Conservation (phyloP, 192 early-diverging fungal species). For the Entomortierella chlamydospora region DNA sequence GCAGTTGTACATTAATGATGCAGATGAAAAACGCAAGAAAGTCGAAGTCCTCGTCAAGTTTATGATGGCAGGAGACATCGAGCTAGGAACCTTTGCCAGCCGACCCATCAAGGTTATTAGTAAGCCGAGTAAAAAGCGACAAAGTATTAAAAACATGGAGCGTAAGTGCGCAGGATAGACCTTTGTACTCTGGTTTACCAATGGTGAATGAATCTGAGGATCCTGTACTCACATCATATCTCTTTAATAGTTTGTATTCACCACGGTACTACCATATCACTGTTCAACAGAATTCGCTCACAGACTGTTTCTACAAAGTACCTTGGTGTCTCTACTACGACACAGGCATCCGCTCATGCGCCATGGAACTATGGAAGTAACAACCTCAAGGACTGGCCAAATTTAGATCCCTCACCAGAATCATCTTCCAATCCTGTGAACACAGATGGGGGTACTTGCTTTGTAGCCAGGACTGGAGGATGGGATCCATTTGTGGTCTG, state of each 20-base stretch:
- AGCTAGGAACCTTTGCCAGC: conserved; percentile 77
- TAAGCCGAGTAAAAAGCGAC: conserved; percentile 92
- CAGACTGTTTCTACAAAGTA: conserved; percentile 94
- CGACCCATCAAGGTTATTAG: conserved; percentile 90
- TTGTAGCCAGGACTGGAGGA: conserved; percentile 77
- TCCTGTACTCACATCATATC: not conserved
- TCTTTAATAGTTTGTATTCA: conserved; percentile 76
- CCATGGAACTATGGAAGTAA: conserved; percentile 55
- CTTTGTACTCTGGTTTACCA: not conserved
- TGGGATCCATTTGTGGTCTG: conserved; percentile 94
- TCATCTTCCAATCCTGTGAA: conserved; percentile 37
- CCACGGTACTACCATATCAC: conserved; percentile 85
- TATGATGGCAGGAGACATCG: conserved; percentile 69
- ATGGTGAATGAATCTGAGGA: not conserved
- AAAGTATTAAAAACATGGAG: conserved; percentile 86
- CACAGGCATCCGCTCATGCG: conserved; percentile 48
- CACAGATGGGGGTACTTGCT: conserved; percentile 68
- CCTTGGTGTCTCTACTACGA: conserved; percentile 69
- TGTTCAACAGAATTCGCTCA: conserved; percentile 91
- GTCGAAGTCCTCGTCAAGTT: conserved; percentile 81
- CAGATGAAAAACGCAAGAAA: conserved; percentile 85
- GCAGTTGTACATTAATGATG: conserved; percentile 88
- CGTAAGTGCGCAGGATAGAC: conserved; percentile 48
- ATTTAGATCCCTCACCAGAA: conserved; percentile 31
- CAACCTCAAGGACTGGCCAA: conserved; percentile 50